Conservation (phyloP, 306 rosid species). For the Medicago arabica region DNA sequence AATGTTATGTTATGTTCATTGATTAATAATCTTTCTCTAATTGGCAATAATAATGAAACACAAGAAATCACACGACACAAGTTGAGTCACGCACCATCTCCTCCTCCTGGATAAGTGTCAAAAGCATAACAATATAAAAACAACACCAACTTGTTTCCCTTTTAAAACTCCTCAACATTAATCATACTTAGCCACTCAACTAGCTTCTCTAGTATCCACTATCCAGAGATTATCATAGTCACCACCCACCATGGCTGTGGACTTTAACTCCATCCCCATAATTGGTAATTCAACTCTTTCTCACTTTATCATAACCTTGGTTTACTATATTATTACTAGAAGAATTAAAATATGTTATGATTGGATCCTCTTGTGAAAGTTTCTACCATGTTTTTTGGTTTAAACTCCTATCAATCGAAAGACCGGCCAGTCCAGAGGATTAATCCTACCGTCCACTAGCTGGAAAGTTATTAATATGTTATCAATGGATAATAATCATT, state of each 20-base stretch:
- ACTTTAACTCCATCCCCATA: slow-evolving; percentile 76
- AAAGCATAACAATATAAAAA: neutral
- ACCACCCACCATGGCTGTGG: slow-evolving; percentile 60
- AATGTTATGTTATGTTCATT: neutral
- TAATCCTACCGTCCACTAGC: too few relatives aligned
- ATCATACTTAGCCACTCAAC: too few relatives aligned
- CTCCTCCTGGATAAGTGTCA: neutral
- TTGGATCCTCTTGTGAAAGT: neutral
- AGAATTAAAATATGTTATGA: neutral
- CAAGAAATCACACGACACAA: neutral
- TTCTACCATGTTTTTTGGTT: neutral
- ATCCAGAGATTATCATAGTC: neutral
- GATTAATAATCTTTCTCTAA: too few relatives aligned
- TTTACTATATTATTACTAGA: too few relatives aligned
- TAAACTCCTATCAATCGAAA: too few relatives aligned
- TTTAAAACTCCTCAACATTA: too few relatives aligned
- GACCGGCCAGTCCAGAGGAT: too few relatives aligned
- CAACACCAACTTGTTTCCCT: neutral
- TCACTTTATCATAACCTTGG: neutral
- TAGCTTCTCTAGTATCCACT: too few relatives aligned
- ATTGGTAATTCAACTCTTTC: slow-evolving; percentile 60
- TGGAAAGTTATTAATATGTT: too few relatives aligned
- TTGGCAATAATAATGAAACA: neutral
- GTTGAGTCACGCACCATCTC: neutral
- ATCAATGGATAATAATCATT: too few relatives aligned